Conservation (phyloP, 2,329 filamentous ascomycete genomes). For the Colletotrichum filicis region DNA sequence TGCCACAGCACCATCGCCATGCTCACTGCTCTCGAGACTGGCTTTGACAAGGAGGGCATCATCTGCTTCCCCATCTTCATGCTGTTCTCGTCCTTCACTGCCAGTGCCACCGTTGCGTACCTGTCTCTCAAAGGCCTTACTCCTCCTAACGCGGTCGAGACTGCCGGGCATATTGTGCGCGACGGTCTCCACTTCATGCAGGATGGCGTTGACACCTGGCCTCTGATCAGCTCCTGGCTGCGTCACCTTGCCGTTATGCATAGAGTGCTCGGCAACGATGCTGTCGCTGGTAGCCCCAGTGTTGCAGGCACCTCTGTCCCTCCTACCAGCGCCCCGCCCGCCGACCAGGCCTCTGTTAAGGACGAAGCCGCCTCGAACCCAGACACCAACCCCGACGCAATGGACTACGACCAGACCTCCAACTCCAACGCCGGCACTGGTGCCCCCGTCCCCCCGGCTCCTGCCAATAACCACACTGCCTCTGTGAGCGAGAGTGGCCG, state of each 20-base stretch:
- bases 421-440: constrained; percentile 38
- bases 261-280: constrained; percentile 67
- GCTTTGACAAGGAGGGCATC: constrained; percentile 67
- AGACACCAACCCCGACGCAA: constrained; percentile 64
- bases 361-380: constrained; percentile 66
- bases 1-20: constrained; percentile 69
- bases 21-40: constrained; percentile 64
- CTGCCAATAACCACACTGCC: constrained; percentile 30
- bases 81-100: constrained; percentile 71
- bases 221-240: constrained; percentile 68
- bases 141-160: constrained; percentile 66
- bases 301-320: constrained; percentile 44
- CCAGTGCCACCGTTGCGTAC: constrained; percentile 70
- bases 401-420: constrained; percentile 66
- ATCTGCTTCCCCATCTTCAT: constrained; percentile 73
- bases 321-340: constrained; percentile 40
- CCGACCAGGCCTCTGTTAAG: constrained; percentile 56
- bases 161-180: constrained; percentile 65
- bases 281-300: constrained; percentile 46
- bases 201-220: constrained; percentile 69
- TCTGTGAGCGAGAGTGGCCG: constrained; percentile 53
- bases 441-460: constrained; percentile 45
- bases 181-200: constrained; percentile 69
- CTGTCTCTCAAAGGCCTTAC: constrained; percentile 71
- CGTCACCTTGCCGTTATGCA: constrained; percentile 71